A percentile compares a stretch with the other conserved stretches of the same genome.
phyloP scores from a whole-genome alignment of 371 early-diverging fungal genomes.

The Apophysomyces ossiformis region DNA sequence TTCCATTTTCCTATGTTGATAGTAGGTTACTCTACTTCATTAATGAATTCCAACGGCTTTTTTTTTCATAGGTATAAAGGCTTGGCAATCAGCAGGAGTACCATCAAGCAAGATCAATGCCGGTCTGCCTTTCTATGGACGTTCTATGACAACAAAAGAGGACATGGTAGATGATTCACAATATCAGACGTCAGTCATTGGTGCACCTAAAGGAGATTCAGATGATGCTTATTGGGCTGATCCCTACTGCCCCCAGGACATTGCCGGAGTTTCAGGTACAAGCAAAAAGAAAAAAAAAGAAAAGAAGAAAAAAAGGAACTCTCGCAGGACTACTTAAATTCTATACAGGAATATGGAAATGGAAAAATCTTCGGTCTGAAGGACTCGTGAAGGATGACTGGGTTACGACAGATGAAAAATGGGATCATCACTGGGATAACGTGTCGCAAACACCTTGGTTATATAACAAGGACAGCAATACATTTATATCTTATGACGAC shows the following conservation, averaged over 20 bases:
- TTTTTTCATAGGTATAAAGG: constrained; percentile 41
- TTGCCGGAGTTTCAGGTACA: constrained; percentile 42
- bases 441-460: constrained; percentile 73
- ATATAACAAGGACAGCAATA: constrained; percentile 57
- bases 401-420: constrained; percentile 50
- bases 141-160: constrained; percentile 55
- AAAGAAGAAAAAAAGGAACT: too few relatives aligned
- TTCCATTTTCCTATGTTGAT: constrained; percentile 56
- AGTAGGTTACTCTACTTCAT: constrained; percentile 25
- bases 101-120: constrained; percentile 67
- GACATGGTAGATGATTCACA: constrained; percentile 52
- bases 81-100: constrained; percentile 68
- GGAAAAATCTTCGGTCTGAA: constrained; percentile 63
- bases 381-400: constrained; percentile 47
- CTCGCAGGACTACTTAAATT: constrained; percentile 1
- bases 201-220: constrained; percentile 57
- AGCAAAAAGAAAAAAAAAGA: neutral
- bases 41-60: neutral
- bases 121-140: constrained; percentile 75
- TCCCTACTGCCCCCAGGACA: constrained; percentile 42
- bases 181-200: constrained; percentile 39
- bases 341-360: constrained; percentile 62
- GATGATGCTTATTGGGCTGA: constrained; percentile 55
- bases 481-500: constrained; percentile 72
- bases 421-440: constrained; percentile 67